A percentile compares a stretch with the other conserved stretches of the same genome.
phyloP scores from a whole-genome alignment of 1,284 basidiomycete species.

The Megacollybia platyphylla region DNA sequence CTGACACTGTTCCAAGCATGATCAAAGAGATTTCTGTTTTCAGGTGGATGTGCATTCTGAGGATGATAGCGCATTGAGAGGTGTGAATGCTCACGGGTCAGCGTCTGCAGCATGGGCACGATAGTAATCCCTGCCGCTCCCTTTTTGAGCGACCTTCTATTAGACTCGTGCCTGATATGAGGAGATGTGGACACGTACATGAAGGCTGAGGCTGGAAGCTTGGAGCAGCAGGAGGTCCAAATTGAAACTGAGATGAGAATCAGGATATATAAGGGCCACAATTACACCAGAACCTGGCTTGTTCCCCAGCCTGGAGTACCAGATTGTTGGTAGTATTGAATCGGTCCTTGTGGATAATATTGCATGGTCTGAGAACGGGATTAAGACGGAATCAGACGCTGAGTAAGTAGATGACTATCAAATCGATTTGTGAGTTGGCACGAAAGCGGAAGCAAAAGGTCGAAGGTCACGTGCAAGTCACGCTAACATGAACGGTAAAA shows the following conservation, averaged over 20 bases:
- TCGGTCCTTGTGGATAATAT: neutral
- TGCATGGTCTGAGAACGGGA: neutral
- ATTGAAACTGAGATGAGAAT: constrained; percentile 25
- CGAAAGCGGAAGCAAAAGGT: too few relatives aligned
- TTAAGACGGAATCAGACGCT: too few relatives aligned
- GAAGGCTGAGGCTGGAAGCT: constrained; percentile 45
- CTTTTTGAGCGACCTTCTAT: constrained; percentile 16
- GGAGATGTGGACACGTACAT: constrained; percentile 23
- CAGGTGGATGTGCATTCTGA: constrained; percentile 7
- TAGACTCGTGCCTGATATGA: constrained; percentile 8
- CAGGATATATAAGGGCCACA: neutral
- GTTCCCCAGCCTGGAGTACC: constrained; percentile 1
- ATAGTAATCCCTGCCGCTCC: constrained; percentile 50
- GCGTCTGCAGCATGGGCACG: constrained; percentile 41
- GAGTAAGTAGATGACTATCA: too few relatives aligned
- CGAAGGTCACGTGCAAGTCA: too few relatives aligned
- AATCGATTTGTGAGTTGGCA: too few relatives aligned
- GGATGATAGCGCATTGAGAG: constrained; percentile 9
- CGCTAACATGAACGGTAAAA: constrained; percentile 2
- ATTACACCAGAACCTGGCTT: neutral
- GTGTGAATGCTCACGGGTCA: constrained; percentile 35
- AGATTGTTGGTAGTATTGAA: neutral
- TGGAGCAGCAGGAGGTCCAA: constrained; percentile 38
- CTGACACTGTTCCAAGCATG: constrained; percentile 37
- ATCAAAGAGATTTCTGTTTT: constrained; percentile 37